phyloP scores from a whole-genome alignment of 2,329 filamentous ascomycete genomes.

The Aureobasidium sp. region DNA sequence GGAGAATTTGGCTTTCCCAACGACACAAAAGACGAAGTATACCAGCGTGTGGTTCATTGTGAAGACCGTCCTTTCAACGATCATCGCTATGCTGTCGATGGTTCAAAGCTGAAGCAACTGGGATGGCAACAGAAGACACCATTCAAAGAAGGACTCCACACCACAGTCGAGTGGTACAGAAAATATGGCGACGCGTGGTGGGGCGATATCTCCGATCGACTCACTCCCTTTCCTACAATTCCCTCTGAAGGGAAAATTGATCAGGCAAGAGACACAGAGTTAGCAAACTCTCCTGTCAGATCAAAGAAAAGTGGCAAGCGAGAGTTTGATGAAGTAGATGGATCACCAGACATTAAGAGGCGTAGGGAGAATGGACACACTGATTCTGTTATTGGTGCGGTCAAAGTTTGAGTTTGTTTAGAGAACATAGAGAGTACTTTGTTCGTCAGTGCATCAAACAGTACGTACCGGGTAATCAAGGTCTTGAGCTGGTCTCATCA shows the following conservation, averaged over 20 bases:
- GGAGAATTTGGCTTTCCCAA: constrained; percentile 65
- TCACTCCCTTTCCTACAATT: constrained; percentile 67
- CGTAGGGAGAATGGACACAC: background rate
- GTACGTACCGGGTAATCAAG: too few species aligned
- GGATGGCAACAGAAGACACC: constrained; percentile 75
- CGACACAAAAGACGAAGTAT: constrained; percentile 56
- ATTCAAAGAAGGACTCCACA: constrained; percentile 69
- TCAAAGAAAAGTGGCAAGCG: constrained; percentile 3
- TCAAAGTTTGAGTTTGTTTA: constrained; percentile 4
- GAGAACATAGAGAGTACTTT: too few species aligned
- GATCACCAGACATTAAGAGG: constrained; percentile 1
- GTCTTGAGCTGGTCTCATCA: too few species aligned
- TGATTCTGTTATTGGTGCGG: constrained; percentile 4
- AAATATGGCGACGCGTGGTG: constrained; percentile 71
- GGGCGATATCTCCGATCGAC: constrained; percentile 74
- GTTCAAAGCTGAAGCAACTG: constrained; percentile 69
- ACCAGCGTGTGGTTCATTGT: constrained; percentile 77
- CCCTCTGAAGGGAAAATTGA: background rate
- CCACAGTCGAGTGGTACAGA: constrained; percentile 76
- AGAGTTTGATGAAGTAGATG: background rate
- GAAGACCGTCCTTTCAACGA: constrained; percentile 85
- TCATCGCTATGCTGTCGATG: constrained; percentile 76
- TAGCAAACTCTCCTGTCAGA: background rate
- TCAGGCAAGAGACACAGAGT: background rate
- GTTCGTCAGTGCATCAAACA: too few species aligned